These are phyloP conservation scores for Nakazawaea peltata DNA, from an alignment of 805 yeast genomes.

Conservation along the genomic window DNA sequence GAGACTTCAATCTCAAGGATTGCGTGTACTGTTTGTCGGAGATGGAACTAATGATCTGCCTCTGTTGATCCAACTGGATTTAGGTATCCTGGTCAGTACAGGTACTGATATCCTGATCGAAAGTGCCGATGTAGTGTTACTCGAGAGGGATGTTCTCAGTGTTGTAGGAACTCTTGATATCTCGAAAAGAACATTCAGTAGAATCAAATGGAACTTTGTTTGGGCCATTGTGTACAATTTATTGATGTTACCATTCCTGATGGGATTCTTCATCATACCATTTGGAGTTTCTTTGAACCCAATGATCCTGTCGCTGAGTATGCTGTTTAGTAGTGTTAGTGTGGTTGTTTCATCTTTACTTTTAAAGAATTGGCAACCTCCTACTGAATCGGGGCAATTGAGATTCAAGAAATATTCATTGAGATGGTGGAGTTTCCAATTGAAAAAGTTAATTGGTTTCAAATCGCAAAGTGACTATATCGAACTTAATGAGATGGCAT, in stretches of 20 bases:
- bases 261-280: slow-evolving; percentile 78
- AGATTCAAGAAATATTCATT: too few relatives aligned
- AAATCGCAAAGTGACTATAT: too few relatives aligned
- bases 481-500: too few relatives aligned
- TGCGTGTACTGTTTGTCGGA: slow-evolving; percentile 79
- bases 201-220: slow-evolving; percentile 73
- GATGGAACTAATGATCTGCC: slow-evolving; percentile 99
- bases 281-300: slow-evolving; percentile 76
- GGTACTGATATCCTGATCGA: slow-evolving; percentile 97
- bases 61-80: slow-evolving; percentile 78
- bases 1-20: slow-evolving; percentile 35
- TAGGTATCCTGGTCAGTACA: slow-evolving; percentile 86
- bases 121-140: slow-evolving; percentile 86
- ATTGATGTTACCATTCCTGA: slow-evolving; percentile 86
- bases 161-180: slow-evolving; percentile 53
- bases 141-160: slow-evolving; percentile 20
- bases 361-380: slow-evolving; percentile 56
- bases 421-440: too few relatives aligned
- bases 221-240: slow-evolving; percentile 85
- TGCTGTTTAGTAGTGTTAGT: slow-evolving; percentile 89
- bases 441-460: too few relatives aligned
- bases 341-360: slow-evolving; percentile 76
- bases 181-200: slow-evolving; percentile 57
- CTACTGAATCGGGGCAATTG: neutral
- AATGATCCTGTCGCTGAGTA: slow-evolving; percentile 81